These are phyloP conservation scores for Anthracocystis setariae DNA, from an alignment of 1,284 basidiomycete genomes.

Conservation along the genomic window DNA sequence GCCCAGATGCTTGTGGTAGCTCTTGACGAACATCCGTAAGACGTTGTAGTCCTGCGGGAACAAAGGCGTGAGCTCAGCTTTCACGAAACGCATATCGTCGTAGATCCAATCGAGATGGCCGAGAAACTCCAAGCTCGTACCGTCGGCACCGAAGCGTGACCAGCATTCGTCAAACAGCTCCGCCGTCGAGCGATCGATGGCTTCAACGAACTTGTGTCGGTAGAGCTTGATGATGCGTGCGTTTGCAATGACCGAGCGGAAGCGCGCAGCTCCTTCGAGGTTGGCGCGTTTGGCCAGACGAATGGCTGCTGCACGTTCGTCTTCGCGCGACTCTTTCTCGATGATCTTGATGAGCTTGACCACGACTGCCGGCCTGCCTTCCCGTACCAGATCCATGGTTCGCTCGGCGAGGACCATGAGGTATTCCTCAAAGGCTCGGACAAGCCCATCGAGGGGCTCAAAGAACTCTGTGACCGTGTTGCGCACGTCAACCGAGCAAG, in stretches of 20 bases:
- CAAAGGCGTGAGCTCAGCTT: conserved; percentile 84
- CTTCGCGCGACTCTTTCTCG: conserved; percentile 89
- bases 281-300: conserved; percentile 93
- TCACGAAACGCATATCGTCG: conserved; percentile 89
- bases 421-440: conserved; percentile 86
- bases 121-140: conserved; percentile 79
- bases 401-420: conserved; percentile 81
- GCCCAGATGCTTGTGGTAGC: conserved; percentile 92
- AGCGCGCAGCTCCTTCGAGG: conserved; percentile 62
- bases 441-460: conserved; percentile 83
- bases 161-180: conserved; percentile 79
- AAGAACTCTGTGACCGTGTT: conserved; percentile 82
- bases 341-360: conserved; percentile 93
- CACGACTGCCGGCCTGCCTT: conserved; percentile 82
- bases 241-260: conserved; percentile 61
- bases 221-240: conserved; percentile 96
- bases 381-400: conserved; percentile 79
- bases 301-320: conserved; percentile 96
- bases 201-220: conserved; percentile 85
- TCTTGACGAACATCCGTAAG: conserved; percentile 82
- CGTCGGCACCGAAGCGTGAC: conserved; percentile 71
- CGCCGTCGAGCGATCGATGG: conserved; percentile 81
- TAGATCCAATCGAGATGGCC: conserved; percentile 88
- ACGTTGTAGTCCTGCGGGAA: conserved; percentile 94
- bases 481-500: conserved; percentile 76